These are phyloP conservation scores for Tolypocladium endophyticum DNA, from an alignment of 2,329 filamentous ascomycete species.

Conservation along the genomic window DNA sequence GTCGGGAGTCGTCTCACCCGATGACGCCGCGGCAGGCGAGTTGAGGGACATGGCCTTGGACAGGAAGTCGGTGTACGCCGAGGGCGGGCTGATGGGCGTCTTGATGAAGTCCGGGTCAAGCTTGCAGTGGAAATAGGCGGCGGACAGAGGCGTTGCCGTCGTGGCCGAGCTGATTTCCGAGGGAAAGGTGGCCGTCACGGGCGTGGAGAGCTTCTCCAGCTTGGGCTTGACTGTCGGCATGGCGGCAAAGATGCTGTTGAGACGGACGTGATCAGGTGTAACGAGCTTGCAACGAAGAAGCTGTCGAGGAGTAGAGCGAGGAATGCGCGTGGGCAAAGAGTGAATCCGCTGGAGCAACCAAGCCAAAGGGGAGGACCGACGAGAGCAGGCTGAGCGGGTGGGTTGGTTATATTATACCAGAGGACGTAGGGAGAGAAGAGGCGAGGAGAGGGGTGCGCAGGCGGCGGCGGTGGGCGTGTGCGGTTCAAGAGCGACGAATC, in stretches of 20 bases:
- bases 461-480: conserved; percentile 1
- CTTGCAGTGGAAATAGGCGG: conserved; percentile 26
- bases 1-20: conserved; percentile 37
- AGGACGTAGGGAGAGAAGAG: conserved; percentile 4
- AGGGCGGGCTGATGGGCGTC: conserved; percentile 84
- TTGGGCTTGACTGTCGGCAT: conserved; percentile 48
- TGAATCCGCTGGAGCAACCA: neutral
- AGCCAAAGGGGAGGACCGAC: neutral
- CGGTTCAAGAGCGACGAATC: neutral
- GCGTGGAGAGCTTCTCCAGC: conserved; percentile 52
- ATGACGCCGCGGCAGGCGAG: conserved; percentile 51
- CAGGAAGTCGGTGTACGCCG: conserved; percentile 87
- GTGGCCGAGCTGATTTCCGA: conserved; percentile 52
- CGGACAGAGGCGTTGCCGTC: conserved; percentile 57
- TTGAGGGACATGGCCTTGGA: conserved; percentile 64
- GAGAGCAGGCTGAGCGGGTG: conserved; percentile 1
- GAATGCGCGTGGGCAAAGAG: neutral
- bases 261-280: neutral
- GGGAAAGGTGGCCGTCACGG: conserved; percentile 51
- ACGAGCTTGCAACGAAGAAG: neutral
- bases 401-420: neutral
- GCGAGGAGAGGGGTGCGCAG: conserved; percentile 4
- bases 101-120: conserved; percentile 52
- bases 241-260: conserved; percentile 12
- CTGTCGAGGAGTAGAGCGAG: neutral